These are phyloP conservation scores for Leersia perrieri DNA, from an alignment of 176 grass and related monocot genomes.

Conservation along the genomic window DNA sequence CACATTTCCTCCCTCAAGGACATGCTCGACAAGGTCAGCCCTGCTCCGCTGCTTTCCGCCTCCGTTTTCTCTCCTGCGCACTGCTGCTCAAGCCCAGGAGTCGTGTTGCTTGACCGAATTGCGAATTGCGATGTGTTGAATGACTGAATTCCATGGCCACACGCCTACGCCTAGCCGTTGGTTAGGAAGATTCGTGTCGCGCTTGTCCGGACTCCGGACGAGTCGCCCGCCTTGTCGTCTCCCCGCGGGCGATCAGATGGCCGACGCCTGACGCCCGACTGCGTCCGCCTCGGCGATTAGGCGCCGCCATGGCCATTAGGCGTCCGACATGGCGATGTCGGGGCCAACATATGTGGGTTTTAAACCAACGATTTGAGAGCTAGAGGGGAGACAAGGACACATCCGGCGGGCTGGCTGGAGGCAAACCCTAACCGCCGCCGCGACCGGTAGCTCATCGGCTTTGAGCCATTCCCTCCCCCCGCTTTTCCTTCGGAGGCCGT, in stretches of 20 bases:
- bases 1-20: conserved; percentile 92
- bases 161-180: not conserved
- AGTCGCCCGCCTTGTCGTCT: too few species aligned
- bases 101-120: too few species aligned
- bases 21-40: conserved; percentile 82
- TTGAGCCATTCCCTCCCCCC: too few species aligned
- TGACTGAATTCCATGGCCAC: not conserved
- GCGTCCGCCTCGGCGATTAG: not conserved
- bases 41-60: not conserved
- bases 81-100: not conserved
- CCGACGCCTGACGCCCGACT: too few species aligned
- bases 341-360: not conserved
- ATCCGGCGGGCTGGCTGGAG: not conserved
- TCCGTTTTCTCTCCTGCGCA: not conserved
- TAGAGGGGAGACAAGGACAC: not conserved
- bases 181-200: not conserved
- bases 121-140: not conserved
- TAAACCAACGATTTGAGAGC: not conserved
- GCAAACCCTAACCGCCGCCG: not conserved
- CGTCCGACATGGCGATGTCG: not conserved
- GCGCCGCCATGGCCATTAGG: too few species aligned
- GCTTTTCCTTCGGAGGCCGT: not conserved
- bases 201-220: too few species aligned
- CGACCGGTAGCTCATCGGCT: too few species aligned
- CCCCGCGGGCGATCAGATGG: too few species aligned